These are phyloP conservation scores for Leptographium galeiforme DNA, from an alignment of 2,329 filamentous ascomycete species.

Conservation along the genomic window DNA sequence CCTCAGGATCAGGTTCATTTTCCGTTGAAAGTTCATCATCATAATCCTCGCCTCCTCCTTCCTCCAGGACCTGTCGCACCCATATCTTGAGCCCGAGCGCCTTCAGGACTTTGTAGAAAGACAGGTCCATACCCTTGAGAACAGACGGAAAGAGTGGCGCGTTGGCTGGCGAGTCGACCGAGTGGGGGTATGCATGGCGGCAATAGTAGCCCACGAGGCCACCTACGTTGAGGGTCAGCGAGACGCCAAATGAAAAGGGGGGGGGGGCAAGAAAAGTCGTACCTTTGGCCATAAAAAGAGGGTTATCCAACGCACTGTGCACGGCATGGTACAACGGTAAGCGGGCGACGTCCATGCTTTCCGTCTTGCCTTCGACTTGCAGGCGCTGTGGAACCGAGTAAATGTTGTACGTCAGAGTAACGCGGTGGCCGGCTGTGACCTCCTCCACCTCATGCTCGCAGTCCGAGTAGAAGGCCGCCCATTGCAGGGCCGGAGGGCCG, in stretches of 20 bases:
- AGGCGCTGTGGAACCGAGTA: slow-evolving; percentile 15
- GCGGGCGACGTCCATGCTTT: neutral
- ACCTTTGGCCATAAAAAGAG: neutral
- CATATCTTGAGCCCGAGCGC: neutral
- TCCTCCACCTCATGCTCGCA: slow-evolving; percentile 38
- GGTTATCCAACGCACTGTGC: neutral
- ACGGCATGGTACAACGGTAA: neutral
- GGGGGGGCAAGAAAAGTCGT: neutral
- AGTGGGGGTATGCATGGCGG: neutral
- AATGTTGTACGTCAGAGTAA: slow-evolving; percentile 49
- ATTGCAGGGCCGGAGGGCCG: slow-evolving; percentile 17
- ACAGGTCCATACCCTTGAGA: neutral
- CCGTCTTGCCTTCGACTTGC: neutral
- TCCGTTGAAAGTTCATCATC: neutral
- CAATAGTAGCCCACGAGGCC: neutral
- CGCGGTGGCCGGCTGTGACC: slow-evolving; percentile 34
- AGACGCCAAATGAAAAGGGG: neutral
- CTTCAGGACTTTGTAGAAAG: neutral
- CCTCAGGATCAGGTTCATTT: neutral
- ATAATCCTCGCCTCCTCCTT: neutral
- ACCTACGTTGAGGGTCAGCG: neutral
- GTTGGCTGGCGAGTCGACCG: neutral
- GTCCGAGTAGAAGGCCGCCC: slow-evolving; percentile 34
- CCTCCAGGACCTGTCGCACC: neutral
- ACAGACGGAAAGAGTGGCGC: neutral